These are phyloP conservation scores for Aegilops longissima DNA, from an alignment of 176 grass and related monocot species.

Conservation along the genomic window DNA sequence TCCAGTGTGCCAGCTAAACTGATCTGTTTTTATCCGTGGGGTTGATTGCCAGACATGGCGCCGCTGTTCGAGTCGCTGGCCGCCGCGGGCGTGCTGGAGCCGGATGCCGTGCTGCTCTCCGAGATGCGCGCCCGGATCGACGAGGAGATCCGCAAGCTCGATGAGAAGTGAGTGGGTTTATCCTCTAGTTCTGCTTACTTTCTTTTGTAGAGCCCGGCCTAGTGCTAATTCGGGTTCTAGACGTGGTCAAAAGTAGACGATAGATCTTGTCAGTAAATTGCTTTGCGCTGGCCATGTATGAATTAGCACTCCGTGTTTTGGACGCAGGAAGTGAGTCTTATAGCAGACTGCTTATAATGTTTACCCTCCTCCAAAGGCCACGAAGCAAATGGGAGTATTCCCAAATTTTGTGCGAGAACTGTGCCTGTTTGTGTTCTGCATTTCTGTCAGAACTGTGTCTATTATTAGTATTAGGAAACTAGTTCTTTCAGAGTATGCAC, in stretches of 20 bases:
- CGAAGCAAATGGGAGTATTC: background rate
- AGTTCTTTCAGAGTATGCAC: background rate
- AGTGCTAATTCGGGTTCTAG: background rate
- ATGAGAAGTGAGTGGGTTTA: conserved; percentile 66
- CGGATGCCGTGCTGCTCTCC: conserved; percentile 59
- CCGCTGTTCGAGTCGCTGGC: conserved; percentile 69
- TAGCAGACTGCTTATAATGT: background rate
- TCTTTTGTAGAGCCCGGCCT: background rate
- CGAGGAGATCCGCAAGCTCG: conserved; percentile 83
- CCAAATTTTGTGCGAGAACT: background rate
- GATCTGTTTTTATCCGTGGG: background rate
- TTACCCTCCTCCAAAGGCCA: background rate
- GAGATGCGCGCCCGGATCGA: conserved; percentile 71
- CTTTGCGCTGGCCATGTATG: background rate
- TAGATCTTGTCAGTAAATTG: background rate
- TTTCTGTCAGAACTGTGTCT: background rate
- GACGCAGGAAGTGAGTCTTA: background rate
- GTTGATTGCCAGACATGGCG: conserved; percentile 53
- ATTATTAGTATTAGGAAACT: background rate
- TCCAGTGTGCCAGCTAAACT: background rate
- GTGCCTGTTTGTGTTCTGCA: background rate
- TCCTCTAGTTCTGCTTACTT: background rate
- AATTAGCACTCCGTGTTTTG: background rate
- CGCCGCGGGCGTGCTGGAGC: conserved; percentile 53
- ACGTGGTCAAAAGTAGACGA: background rate